These are phyloP conservation scores for Ophiognomonia clavigignenti-juglandacearum DNA, from an alignment of 2,329 filamentous ascomycete species.

Conservation along the genomic window DNA sequence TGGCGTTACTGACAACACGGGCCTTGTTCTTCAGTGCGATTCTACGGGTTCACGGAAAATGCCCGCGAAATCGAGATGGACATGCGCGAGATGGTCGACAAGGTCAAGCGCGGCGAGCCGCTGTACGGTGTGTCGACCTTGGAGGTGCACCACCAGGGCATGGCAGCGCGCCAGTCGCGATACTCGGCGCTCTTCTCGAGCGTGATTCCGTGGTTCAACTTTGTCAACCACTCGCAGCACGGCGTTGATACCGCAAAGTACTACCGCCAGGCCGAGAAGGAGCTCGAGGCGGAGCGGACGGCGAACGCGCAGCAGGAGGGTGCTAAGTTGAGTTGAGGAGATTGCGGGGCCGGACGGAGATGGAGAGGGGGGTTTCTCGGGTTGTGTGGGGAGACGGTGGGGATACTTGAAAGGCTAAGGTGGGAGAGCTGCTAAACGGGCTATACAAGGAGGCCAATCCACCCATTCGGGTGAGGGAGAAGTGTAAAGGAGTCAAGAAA, in stretches of 20 bases:
- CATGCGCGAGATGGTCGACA: slow-evolving; percentile 96
- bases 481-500: no score
- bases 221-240: slow-evolving; percentile 94
- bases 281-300: slow-evolving; percentile 72
- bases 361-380: no score
- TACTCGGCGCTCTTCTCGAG: slow-evolving; percentile 82
- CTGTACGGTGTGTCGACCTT: slow-evolving; percentile 79
- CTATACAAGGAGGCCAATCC: no score
- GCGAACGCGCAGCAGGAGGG: slow-evolving; percentile 9
- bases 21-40: slow-evolving; percentile 69
- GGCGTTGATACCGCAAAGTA: slow-evolving; percentile 98
- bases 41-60: slow-evolving; percentile 95
- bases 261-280: slow-evolving; percentile 89
- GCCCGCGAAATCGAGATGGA: slow-evolving; percentile 88
- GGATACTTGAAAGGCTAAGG: no score
- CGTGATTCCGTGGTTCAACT: slow-evolving; percentile 93
- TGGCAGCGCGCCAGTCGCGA: slow-evolving; percentile 86
- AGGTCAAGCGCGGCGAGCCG: slow-evolving; percentile 87
- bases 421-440: no score
- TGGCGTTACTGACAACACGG: background rate
- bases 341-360: no score
- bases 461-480: no score
- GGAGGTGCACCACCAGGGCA: slow-evolving; percentile 87
- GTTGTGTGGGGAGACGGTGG: no score
- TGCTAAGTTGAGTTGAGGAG: slow-evolving; percentile 11